These are phyloP conservation scores for Akanthomyces muscarius DNA, from an alignment of 2,329 filamentous ascomycete species.

Conservation along the genomic window DNA sequence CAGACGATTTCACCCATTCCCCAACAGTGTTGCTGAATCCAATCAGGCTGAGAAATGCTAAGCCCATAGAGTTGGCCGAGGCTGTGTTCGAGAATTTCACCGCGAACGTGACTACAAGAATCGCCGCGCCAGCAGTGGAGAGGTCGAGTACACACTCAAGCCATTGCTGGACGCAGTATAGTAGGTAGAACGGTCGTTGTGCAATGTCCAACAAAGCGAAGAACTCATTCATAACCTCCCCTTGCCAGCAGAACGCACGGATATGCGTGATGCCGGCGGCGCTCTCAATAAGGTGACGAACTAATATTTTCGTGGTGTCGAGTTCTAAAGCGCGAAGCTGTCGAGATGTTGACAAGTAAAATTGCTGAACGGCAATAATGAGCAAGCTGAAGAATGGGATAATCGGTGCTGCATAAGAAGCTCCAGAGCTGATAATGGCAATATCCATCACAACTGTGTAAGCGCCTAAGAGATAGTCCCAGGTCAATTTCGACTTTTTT, in stretches of 20 bases:
- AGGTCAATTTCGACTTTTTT: no score
- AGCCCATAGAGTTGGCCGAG: conserved; percentile 1
- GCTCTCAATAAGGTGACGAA: conserved; percentile 38
- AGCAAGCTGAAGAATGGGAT: conserved; percentile 25
- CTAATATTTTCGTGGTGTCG: conserved; percentile 32
- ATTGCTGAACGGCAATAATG: conserved; percentile 28
- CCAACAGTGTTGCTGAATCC: not conserved
- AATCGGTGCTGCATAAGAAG: conserved; percentile 28
- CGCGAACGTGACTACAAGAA: not conserved
- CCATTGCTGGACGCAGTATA: conserved; percentile 54
- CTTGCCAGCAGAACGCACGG: conserved; percentile 52
- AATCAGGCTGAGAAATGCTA: not conserved
- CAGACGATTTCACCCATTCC: not conserved
- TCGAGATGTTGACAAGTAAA: conserved; percentile 33
- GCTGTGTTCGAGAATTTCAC: not conserved
- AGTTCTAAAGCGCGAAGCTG: conserved; percentile 35
- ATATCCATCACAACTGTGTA: conserved; percentile 18
- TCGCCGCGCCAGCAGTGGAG: conserved; percentile 9
- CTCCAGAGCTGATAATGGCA: conserved; percentile 22
- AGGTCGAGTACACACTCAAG: conserved; percentile 45
- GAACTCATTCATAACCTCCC: conserved; percentile 38
- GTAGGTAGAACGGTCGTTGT: conserved; percentile 51
- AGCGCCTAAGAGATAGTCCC: conserved; percentile 22
- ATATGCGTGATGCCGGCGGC: conserved; percentile 43
- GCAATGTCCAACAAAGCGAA: conserved; percentile 44